These are phyloP conservation scores for Kwoniella mangroviensis DNA, from an alignment of 768 basidiomycete genomes.

Conservation along the genomic window DNA sequence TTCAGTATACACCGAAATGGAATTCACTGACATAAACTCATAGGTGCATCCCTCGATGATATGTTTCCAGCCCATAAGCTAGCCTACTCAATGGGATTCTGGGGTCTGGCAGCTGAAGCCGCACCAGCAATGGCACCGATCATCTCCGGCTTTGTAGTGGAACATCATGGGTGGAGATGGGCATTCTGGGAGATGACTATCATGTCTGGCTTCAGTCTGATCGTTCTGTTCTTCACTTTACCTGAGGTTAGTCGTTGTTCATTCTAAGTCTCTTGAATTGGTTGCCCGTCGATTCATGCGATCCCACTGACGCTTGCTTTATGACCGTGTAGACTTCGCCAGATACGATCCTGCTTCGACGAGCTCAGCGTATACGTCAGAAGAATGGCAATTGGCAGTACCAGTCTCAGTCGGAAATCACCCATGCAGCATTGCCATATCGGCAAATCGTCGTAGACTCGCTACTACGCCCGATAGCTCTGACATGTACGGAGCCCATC, in stretches of 20 bases:
- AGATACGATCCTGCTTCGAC: slow-evolving; percentile 39
- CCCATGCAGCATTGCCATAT: slow-evolving; percentile 15
- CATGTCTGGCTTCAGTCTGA: slow-evolving; percentile 31
- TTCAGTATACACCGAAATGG: neutral
- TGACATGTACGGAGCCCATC: slow-evolving; percentile 52
- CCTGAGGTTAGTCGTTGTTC: slow-evolving; percentile 31
- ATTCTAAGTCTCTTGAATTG: neutral
- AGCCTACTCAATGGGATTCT: slow-evolving; percentile 43
- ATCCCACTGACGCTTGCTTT: no score
- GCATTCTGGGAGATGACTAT: slow-evolving; percentile 41
- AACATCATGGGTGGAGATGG: slow-evolving; percentile 41
- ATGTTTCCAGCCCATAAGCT: slow-evolving; percentile 36
- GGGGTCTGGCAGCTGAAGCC: slow-evolving; percentile 38
- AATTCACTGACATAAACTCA: neutral
- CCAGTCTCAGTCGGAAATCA: slow-evolving; percentile 29
- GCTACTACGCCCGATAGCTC: slow-evolving; percentile 28
- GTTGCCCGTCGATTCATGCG: neutral
- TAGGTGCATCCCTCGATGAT: slow-evolving; percentile 42
- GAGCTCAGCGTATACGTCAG: slow-evolving; percentile 35
- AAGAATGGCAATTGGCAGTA: slow-evolving; percentile 30
- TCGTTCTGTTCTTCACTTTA: slow-evolving; percentile 36
- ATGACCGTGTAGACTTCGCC: slow-evolving; percentile 22
- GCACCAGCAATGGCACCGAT: slow-evolving; percentile 43
- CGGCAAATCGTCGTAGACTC: slow-evolving; percentile 21
- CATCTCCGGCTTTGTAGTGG: slow-evolving; percentile 37